Evolutionary conservation across 1,284 basidiomycete species (phyloP), one percentile per base, ranked within the genome.

Genomic region (Apiotrichum siamense): DNA sequence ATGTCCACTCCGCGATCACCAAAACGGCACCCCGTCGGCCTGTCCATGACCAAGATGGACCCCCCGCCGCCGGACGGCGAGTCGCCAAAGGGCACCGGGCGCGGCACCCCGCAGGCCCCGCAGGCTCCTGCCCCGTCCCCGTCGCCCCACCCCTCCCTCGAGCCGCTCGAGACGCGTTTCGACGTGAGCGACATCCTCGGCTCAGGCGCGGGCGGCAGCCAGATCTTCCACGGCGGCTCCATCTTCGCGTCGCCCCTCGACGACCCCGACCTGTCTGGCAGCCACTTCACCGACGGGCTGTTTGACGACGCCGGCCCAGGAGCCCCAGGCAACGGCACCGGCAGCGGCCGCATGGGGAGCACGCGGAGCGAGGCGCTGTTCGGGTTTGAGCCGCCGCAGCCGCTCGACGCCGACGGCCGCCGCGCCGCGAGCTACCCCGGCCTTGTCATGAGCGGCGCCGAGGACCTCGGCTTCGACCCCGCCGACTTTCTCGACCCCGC

Each of bases 401-500:
- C n/a, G n/a, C n/a, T n/a, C n/a, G n/a, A n/a, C n/a, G n/a, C 25
- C 23, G 37, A 38, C 7, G 23, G 17, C 12, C 2, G 4, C n/a
- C n/a, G 12, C 24, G 3, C n/a, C 27, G 29, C 27, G 12, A 43
- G 44, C 38, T 67, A 63, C 44, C 63, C 62, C n/a, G 66, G 65
- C 2, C 58, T 66, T 9, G 61, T 65, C 5, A 59, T 65, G 38
- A 58, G 63, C n/a, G 44, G 57, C 21, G 49, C 47, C 18, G 38
- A 45, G 15, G 58, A 52, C 0, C 47, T 70, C 15, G 62, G 60
- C 13, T 64, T 71, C 29, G 62, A 62, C 24, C 33, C 44, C 33
- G 47, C 66, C 18, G 70, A 62, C 50, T 67, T 72, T 23, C 47
- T 72, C 13, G 69, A 70, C 51, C 60, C 62, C 0, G 50, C 53